phyloP scores from a whole-genome alignment of 495 filamentous ascomycete genomes.

The Rhizodiscina lignyota region DNA sequence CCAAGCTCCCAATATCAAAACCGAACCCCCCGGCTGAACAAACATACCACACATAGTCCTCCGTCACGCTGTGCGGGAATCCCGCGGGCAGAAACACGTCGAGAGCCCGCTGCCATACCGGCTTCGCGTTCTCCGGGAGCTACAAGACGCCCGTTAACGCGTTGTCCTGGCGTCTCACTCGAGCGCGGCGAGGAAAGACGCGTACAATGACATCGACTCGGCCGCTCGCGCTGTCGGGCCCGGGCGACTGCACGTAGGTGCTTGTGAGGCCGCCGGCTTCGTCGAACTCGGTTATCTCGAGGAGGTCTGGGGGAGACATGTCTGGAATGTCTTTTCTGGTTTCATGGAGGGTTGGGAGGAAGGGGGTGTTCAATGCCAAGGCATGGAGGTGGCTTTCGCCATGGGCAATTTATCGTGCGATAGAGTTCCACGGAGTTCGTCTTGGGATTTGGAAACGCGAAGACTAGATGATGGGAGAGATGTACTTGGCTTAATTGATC shows the following conservation, averaged over 20 bases:
- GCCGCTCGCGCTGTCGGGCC: background rate
- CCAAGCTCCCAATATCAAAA: background rate
- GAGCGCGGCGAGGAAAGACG: background rate
- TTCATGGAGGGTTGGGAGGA: too few species aligned
- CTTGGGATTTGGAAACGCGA: too few species aligned
- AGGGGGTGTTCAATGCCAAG: too few species aligned
- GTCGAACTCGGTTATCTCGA: constrained; percentile 26
- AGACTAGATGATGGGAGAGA: too few species aligned
- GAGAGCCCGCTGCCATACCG: constrained; percentile 27
- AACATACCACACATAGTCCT: constrained; percentile 65
- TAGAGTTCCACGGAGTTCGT: too few species aligned
- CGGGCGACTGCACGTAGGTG: constrained; percentile 24
- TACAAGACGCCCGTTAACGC: constrained; percentile 1
- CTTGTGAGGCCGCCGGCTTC: constrained; percentile 33
- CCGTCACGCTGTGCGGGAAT: constrained; percentile 78
- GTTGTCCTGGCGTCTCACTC: too few species aligned
- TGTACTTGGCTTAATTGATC: too few species aligned
- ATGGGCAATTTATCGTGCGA: too few species aligned
- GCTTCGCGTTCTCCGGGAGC: constrained; percentile 14
- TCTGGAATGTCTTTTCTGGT: too few species aligned
- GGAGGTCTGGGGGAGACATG: too few species aligned
- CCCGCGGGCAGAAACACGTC: constrained; percentile 83
- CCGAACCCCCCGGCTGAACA: background rate
- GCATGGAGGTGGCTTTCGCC: too few species aligned
- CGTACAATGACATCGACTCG: constrained; percentile 22